These are phyloP conservation scores for Sicyos edulis DNA, from an alignment of 306 rosid species.

Conservation along the genomic window DNA sequence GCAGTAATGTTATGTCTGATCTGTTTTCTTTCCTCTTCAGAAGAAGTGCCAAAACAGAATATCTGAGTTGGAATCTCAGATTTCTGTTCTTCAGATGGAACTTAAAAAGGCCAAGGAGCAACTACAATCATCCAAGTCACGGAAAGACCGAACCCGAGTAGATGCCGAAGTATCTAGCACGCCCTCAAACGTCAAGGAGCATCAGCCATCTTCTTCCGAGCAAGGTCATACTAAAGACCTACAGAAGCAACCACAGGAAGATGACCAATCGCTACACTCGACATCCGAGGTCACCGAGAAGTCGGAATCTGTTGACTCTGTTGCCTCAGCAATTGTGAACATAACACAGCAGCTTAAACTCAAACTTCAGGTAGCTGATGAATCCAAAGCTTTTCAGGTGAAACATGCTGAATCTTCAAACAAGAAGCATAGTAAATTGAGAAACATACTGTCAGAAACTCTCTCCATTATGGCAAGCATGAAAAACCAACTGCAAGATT, in stretches of 20 bases:
- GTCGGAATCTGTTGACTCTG: slow-evolving; percentile 44
- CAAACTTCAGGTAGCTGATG: slow-evolving; percentile 55
- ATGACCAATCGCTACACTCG: slow-evolving; percentile 31
- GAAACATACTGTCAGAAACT: slow-evolving; percentile 51
- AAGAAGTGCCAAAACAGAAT: slow-evolving; percentile 73
- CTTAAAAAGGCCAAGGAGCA: slow-evolving; percentile 56
- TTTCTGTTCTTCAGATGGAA: slow-evolving; percentile 68
- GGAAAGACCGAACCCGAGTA: slow-evolving; percentile 56
- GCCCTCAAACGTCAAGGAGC: slow-evolving; percentile 57
- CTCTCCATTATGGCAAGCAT: slow-evolving; percentile 55
- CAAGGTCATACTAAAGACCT: slow-evolving; percentile 44
- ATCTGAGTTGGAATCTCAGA: slow-evolving; percentile 80
- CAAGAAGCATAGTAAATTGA: slow-evolving; percentile 50
- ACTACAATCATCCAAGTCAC: slow-evolving; percentile 51
- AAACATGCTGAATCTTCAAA: slow-evolving; percentile 42
- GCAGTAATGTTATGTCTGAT: slow-evolving; percentile 1
- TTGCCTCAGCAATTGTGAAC: slow-evolving; percentile 45
- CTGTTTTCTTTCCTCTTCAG: slow-evolving; percentile 31
- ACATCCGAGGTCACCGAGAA: slow-evolving; percentile 43
- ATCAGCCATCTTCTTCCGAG: slow-evolving; percentile 43
- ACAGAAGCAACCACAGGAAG: slow-evolving; percentile 41
- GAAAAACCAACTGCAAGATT: slow-evolving; percentile 48
- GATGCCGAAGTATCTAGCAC: slow-evolving; percentile 59
- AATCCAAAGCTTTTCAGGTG: slow-evolving; percentile 42
- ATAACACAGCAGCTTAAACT: slow-evolving; percentile 58